Percentiles rank a stretch among this genome's conserved stretches.
Evolutionary conservation across 2,329 filamentous ascomycete species (phyloP).

Genomic region (Clarireedia hainanense): DNA sequence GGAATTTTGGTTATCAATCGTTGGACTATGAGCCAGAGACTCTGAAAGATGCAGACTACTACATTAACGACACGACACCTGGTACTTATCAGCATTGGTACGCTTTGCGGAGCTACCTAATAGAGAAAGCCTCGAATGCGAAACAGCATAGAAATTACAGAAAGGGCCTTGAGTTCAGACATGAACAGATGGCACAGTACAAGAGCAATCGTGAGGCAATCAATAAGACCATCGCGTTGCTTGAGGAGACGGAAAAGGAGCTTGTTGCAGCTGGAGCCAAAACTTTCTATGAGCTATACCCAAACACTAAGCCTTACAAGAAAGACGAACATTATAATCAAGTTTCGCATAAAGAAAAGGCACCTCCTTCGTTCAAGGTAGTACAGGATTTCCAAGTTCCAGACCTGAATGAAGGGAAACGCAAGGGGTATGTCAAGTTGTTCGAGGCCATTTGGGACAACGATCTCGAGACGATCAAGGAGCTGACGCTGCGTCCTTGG

Average conservation of each 20-base stretch:
- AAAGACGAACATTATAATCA: not conserved
- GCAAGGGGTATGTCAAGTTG: conserved; percentile 54
- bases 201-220: conserved; percentile 49
- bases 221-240: conserved; percentile 39
- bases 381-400: conserved; percentile 18
- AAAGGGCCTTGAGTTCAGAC: conserved; percentile 30
- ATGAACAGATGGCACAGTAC: conserved; percentile 29
- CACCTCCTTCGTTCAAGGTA: conserved; percentile 15
- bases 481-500: conserved; percentile 54
- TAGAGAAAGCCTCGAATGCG: conserved; percentile 27
- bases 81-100: conserved; percentile 50
- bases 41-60: conserved; percentile 38
- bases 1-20: not conserved
- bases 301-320: conserved; percentile 33
- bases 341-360: not conserved
- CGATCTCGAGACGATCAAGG: conserved; percentile 59
- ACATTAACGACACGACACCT: conserved; percentile 40
- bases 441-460: conserved; percentile 69
- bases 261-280: conserved; percentile 56
- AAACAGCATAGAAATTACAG: conserved; percentile 20
- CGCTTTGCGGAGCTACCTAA: conserved; percentile 15
- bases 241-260: conserved; percentile 45
- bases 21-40: conserved; percentile 18
- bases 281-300: conserved; percentile 56
- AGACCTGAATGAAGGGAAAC: conserved; percentile 44